Conservation (phyloP, 164 flowering plant species). For the Brasenia schreberi region DNA sequence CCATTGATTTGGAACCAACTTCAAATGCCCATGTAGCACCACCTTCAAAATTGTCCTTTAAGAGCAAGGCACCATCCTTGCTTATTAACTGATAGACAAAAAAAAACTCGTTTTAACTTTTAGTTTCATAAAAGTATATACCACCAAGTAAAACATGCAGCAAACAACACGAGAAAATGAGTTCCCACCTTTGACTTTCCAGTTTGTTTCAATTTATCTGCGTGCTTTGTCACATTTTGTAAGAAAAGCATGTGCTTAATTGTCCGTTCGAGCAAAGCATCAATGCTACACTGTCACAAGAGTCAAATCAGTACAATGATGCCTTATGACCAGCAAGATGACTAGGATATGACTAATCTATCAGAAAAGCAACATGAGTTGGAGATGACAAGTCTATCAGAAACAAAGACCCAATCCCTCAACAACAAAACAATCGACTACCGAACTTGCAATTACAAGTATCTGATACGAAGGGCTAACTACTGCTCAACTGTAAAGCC, state of each 20-base stretch:
- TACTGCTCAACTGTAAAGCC: background rate
- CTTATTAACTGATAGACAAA: conserved; percentile 37
- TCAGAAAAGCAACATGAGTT: too few relatives aligned
- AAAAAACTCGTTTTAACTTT: background rate
- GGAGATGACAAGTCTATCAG: background rate
- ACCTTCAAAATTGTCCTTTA: conserved; percentile 63
- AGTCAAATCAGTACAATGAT: background rate
- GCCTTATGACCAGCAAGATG: background rate
- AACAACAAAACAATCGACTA: background rate
- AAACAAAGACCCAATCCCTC: background rate
- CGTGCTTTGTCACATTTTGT: conserved; percentile 96
- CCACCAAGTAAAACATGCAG: background rate
- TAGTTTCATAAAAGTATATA: background rate
- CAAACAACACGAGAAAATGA: background rate
- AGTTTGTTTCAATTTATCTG: conserved; percentile 75
- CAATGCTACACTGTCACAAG: conserved; percentile 85
- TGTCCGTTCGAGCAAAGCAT: conserved; percentile 84
- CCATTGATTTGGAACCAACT: conserved; percentile 80
- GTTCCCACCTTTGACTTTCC: conserved; percentile 60
- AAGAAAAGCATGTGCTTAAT: conserved; percentile 98
- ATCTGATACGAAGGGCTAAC: background rate
- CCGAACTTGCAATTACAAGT: background rate
- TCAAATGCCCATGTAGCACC: conserved; percentile 97
- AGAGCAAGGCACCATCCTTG: conserved; percentile 52
- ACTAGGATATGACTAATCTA: background rate